These are phyloP conservation scores for Coemansia sp. DNA, from an alignment of 192 early-diverging fungal species.

Conservation along the genomic window DNA sequence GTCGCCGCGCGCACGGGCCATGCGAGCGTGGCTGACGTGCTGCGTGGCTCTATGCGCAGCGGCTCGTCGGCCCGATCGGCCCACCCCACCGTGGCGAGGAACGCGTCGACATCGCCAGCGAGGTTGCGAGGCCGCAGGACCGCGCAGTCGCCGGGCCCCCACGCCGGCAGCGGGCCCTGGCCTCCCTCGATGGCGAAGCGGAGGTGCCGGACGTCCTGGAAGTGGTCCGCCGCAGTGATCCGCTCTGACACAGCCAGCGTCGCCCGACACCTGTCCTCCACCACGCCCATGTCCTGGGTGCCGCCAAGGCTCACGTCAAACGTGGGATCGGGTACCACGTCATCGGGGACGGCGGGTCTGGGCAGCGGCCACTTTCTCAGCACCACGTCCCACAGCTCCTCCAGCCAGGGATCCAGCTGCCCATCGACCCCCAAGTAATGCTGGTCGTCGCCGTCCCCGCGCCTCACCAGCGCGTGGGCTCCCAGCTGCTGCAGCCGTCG, in stretches of 20 bases:
- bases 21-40: background rate
- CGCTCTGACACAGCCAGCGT: conserved; percentile 59
- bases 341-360: conserved; percentile 10
- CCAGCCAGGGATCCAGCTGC: conserved; percentile 85
- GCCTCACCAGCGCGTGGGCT: conserved; percentile 61
- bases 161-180: conserved; percentile 1
- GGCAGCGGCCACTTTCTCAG: conserved; percentile 64
- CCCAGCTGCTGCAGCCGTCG: conserved; percentile 85
- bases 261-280: conserved; percentile 61
- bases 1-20: conserved; percentile 46
- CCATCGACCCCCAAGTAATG: conserved; percentile 92
- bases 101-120: conserved; percentile 62
- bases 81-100: conserved; percentile 61
- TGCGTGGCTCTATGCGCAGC: background rate
- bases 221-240: conserved; percentile 75
- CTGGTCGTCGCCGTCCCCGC: conserved; percentile 94
- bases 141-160: conserved; percentile 77
- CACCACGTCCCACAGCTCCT: conserved; percentile 68
- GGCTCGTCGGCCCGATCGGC: conserved; percentile 53
- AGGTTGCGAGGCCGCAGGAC: conserved; percentile 74
- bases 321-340: conserved; percentile 19
- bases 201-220: conserved; percentile 91
- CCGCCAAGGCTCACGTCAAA: conserved; percentile 7
- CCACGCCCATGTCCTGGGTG: background rate
- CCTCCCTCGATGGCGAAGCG: conserved; percentile 54